Evolutionary conservation across 805 yeast genomes (phyloP).

Genomic region (Ogataea ganodermae): DNA sequence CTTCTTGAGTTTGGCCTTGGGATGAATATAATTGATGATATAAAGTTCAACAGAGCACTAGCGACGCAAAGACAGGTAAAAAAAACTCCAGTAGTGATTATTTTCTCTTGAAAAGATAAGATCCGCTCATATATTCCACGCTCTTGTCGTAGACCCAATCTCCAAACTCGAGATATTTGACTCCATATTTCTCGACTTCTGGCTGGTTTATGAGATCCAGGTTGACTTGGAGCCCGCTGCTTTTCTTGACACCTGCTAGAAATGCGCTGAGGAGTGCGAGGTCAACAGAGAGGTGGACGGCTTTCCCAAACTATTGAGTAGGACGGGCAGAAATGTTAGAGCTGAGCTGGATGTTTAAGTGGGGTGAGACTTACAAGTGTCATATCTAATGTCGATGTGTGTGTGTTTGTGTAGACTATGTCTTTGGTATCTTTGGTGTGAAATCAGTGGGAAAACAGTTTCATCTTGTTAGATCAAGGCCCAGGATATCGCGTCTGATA

Average conservation of each 20-base stretch:
- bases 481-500: not conserved
- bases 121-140: conserved; percentile 67
- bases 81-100: conserved; percentile 28
- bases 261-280: conserved; percentile 64
- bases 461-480: not conserved
- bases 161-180: conserved; percentile 79
- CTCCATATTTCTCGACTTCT: conserved; percentile 52
- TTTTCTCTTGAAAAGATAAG: conserved; percentile 70
- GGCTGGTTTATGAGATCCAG: conserved; percentile 47
- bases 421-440: not conserved
- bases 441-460: not conserved
- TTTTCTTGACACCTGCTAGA: conserved; percentile 71
- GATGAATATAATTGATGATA: not conserved
- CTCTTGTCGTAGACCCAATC: conserved; percentile 77
- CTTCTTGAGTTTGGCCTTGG: conserved; percentile 23
- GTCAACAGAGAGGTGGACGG: conserved; percentile 59
- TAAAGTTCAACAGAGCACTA: not conserved
- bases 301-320: conserved; percentile 46
- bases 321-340: not conserved
- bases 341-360: not conserved
- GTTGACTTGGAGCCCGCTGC: conserved; percentile 68
- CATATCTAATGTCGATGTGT: conserved; percentile 4
- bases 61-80: not conserved
- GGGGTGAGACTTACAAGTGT: conserved; percentile 12
- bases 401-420: not conserved